These are phyloP conservation scores for Starmerella scarabaei DNA, from an alignment of 805 yeast species.

Conservation along the genomic window DNA sequence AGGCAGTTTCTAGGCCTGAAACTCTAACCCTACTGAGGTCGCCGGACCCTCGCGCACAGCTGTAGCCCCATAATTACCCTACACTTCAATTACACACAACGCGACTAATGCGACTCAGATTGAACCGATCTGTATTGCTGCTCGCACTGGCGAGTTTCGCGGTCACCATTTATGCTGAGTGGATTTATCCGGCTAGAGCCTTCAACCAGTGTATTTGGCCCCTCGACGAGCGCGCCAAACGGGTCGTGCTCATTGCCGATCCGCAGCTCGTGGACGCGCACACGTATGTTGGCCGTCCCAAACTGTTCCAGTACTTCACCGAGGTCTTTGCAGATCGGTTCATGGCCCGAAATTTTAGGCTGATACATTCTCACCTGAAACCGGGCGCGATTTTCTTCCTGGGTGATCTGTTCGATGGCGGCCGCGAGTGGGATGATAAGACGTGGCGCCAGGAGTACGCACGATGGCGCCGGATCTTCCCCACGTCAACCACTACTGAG, in stretches of 20 bases:
- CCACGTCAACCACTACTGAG: conserved; percentile 25
- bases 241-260: conserved; percentile 63
- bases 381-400: conserved; percentile 70
- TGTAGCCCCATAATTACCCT: too few relatives aligned
- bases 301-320: conserved; percentile 41
- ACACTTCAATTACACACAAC: too few relatives aligned
- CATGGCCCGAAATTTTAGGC: conserved; percentile 59
- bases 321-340: conserved; percentile 60
- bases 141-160: conserved; percentile 28
- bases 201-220: conserved; percentile 47
- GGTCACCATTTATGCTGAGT: conserved; percentile 41
- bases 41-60: too few relatives aligned
- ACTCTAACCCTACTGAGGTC: too few relatives aligned
- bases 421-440: conserved; percentile 67
- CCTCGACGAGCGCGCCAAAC: conserved; percentile 10
- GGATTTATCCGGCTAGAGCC: conserved; percentile 36
- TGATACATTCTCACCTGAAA: conserved; percentile 41
- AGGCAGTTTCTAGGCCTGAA: too few relatives aligned
- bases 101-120: conserved; percentile 7
- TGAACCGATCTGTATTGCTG: background rate
- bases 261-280: conserved; percentile 86
- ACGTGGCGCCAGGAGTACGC: conserved; percentile 56
- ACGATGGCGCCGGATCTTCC: conserved; percentile 58
- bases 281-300: conserved; percentile 66
- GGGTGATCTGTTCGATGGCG: conserved; percentile 93